Evolutionary conservation across 75 land plant genomes (phyloP).

Genomic region (Picea sitchensis): DNA sequence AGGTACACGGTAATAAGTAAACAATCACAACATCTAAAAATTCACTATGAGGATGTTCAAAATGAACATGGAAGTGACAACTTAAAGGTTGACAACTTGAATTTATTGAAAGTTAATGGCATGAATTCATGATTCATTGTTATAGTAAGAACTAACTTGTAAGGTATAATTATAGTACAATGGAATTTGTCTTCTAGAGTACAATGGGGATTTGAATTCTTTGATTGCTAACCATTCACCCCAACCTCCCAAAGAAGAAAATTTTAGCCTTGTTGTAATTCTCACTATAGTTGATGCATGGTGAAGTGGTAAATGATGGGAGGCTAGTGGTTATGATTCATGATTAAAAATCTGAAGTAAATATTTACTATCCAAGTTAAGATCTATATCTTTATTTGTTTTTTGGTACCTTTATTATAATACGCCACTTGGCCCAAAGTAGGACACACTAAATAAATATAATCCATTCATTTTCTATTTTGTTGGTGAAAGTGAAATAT

Average conservation of each 20-base stretch:
- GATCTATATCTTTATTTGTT: constrained; percentile 5
- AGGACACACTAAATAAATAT: neutral
- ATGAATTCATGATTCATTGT: neutral
- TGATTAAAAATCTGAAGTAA: constrained; percentile 34
- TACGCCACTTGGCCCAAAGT: neutral
- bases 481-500: constrained; percentile 63
- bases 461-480: neutral
- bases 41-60: constrained; percentile 63
- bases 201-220: constrained; percentile 38
- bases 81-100: constrained; percentile 48
- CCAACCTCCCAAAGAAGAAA: constrained; percentile 22
- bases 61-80: constrained; percentile 59
- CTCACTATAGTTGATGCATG: constrained; percentile 75
- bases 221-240: constrained; percentile 63
- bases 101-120: neutral
- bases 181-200: constrained; percentile 55
- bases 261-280: constrained; percentile 22
- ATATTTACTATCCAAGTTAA: constrained; percentile 79
- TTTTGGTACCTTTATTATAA: neutral
- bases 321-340: constrained; percentile 56
- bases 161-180: constrained; percentile 5
- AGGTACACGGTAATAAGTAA: constrained; percentile 49
- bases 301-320: constrained; percentile 99
- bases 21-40: constrained; percentile 49
- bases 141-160: neutral